These are phyloP conservation scores for Cenchrus fungigraminus DNA, from an alignment of 176 grass and related monocot species.

Conservation along the genomic window DNA sequence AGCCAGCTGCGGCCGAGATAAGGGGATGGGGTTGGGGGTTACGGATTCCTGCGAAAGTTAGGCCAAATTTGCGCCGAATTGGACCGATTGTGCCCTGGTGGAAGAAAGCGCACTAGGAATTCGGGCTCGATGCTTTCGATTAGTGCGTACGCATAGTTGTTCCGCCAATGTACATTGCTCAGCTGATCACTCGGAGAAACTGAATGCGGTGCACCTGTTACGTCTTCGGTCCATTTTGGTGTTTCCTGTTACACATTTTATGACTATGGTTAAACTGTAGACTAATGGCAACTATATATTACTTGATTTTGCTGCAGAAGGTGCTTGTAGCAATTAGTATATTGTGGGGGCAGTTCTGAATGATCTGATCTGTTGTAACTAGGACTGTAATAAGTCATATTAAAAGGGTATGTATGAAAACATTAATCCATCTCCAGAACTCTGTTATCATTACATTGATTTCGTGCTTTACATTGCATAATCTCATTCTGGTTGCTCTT, in stretches of 20 bases:
- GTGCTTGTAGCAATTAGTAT: not conserved
- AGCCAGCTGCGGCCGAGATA: not conserved
- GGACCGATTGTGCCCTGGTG: not conserved
- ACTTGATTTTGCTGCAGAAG: not conserved
- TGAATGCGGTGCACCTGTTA: not conserved
- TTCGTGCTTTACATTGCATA: not conserved
- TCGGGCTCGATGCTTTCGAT: not conserved
- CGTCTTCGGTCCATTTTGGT: not conserved
- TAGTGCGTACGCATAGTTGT: not conserved
- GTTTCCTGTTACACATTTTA: not conserved
- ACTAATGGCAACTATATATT: not conserved
- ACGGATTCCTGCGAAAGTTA: not conserved
- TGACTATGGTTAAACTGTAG: not conserved
- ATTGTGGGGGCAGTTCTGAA: not conserved
- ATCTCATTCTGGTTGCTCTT: not conserved
- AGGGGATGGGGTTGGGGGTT: not conserved
- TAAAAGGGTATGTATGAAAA: not conserved
- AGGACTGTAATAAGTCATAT: not conserved
- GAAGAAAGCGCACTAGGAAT: constrained; percentile 6
- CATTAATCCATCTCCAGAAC: not conserved
- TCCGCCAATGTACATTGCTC: not conserved
- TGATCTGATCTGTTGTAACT: not conserved
- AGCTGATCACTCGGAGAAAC: not conserved
- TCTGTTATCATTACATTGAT: not conserved
- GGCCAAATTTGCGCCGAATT: constrained; percentile 4